Evolutionary conservation across 1,284 basidiomycete species (phyloP).

Genomic region (Thecaphora frezii): DNA sequence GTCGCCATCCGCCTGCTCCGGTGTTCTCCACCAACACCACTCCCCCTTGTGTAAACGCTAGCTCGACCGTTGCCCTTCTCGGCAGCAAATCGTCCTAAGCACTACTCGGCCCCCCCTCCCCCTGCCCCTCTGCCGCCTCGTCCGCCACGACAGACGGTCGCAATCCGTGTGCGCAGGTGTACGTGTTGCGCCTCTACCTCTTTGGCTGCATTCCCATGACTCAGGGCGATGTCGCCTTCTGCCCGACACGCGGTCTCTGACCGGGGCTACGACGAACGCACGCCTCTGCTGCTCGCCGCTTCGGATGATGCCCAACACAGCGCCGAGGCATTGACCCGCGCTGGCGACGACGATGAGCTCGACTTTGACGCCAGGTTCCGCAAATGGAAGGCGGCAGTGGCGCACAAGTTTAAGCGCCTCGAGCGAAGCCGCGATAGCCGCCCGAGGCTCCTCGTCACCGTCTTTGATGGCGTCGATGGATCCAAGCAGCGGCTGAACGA

Average conservation of each 20-base stretch:
- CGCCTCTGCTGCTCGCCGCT: slow-evolving; percentile 14
- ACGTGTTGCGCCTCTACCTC: too few relatives aligned
- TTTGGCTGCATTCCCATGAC: not conserved
- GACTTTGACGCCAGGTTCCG: slow-evolving; percentile 44
- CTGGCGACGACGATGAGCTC: slow-evolving; percentile 15
- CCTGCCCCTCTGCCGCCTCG: too few relatives aligned
- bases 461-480: slow-evolving; percentile 18
- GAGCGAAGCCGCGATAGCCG: not conserved
- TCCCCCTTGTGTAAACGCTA: too few relatives aligned
- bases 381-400: slow-evolving; percentile 40
- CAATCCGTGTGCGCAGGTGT: too few relatives aligned
- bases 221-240: not conserved
- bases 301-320: not conserved
- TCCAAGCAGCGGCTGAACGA: not conserved
- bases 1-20: too few relatives aligned
- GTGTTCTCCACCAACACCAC: too few relatives aligned
- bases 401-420: slow-evolving; percentile 24
- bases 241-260: not conserved
- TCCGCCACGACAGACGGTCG: too few relatives aligned
- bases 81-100: too few relatives aligned
- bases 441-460: slow-evolving; percentile 19
- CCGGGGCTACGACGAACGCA: slow-evolving; percentile 10
- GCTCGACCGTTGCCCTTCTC: too few relatives aligned
- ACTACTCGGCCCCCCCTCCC: too few relatives aligned
- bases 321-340: slow-evolving; percentile 2